These are phyloP conservation scores for Lactarius vividus DNA, from an alignment of 768 basidiomycete genomes.

Conservation along the genomic window DNA sequence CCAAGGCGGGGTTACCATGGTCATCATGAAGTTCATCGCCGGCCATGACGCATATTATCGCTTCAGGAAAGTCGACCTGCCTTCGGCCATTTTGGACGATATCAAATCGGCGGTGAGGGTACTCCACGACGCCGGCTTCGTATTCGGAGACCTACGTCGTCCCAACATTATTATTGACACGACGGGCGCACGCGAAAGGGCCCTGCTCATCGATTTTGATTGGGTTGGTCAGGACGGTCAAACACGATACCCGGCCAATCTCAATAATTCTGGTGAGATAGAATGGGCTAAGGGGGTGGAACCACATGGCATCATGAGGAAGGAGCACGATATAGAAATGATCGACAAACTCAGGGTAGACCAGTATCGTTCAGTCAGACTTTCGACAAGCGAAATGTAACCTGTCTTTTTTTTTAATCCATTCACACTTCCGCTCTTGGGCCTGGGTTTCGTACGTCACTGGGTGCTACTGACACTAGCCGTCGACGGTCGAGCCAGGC, in stretches of 20 bases:
- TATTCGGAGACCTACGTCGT: conserved; percentile 25
- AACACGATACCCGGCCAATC: conserved; percentile 7
- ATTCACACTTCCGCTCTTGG: no score
- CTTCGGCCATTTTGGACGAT: not conserved
- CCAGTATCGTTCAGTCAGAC: no score
- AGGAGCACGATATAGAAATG: conserved; percentile 21
- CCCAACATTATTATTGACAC: conserved; percentile 15
- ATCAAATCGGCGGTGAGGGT: conserved; percentile 16
- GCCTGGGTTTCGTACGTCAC: no score
- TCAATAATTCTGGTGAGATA: not conserved
- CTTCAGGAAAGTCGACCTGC: not conserved
- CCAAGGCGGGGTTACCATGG: conserved; percentile 21
- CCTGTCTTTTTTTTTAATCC: no score
- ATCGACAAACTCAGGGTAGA: no score
- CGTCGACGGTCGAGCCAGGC: no score
- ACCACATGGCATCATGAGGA: conserved; percentile 5
- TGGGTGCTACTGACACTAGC: no score
- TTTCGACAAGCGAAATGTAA: no score
- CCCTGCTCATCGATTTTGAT: conserved; percentile 26
- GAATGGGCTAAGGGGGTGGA: conserved; percentile 8
- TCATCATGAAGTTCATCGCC: conserved; percentile 27
- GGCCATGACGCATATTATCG: conserved; percentile 1
- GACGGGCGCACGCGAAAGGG: not conserved
- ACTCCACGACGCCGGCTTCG: conserved; percentile 16
- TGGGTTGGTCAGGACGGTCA: conserved; percentile 15